Percentiles rank a stretch among this genome's conserved stretches.
These are phyloP conservation scores for Leccinum boreale DNA, from an alignment of 768 basidiomycete genomes.

Conservation along the genomic window DNA sequence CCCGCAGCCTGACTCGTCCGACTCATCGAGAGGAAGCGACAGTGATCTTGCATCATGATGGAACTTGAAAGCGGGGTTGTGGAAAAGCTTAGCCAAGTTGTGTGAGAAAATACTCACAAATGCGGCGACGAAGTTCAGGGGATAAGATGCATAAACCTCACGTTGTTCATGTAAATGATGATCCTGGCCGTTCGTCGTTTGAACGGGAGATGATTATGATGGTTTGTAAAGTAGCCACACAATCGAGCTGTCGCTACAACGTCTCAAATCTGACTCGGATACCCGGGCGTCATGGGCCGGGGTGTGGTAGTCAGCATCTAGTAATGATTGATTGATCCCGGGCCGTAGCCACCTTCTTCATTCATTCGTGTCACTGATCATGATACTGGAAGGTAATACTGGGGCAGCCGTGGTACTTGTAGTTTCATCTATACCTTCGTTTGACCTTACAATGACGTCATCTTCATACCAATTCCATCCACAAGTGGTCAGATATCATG, in stretches of 20 bases:
- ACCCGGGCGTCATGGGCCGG: too few relatives aligned
- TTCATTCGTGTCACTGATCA: background rate
- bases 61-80: background rate
- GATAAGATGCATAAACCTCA: background rate
- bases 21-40: background rate
- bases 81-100: background rate
- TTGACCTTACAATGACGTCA: background rate
- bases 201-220: background rate
- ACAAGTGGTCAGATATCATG: too few relatives aligned
- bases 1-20: background rate
- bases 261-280: background rate
- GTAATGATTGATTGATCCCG: background rate
- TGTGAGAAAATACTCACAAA: background rate
- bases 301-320: background rate
- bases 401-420: background rate
- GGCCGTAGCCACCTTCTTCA: background rate
- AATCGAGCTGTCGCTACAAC: background rate
- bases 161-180: too few relatives aligned
- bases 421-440: background rate
- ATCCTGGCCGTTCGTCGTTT: background rate
- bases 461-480: background rate
- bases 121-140: background rate
- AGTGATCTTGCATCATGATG: background rate
- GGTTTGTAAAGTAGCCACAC: background rate
- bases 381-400: too few relatives aligned